phyloP scores from a whole-genome alignment of 768 basidiomycete species.

The Leccinum obscurum region DNA sequence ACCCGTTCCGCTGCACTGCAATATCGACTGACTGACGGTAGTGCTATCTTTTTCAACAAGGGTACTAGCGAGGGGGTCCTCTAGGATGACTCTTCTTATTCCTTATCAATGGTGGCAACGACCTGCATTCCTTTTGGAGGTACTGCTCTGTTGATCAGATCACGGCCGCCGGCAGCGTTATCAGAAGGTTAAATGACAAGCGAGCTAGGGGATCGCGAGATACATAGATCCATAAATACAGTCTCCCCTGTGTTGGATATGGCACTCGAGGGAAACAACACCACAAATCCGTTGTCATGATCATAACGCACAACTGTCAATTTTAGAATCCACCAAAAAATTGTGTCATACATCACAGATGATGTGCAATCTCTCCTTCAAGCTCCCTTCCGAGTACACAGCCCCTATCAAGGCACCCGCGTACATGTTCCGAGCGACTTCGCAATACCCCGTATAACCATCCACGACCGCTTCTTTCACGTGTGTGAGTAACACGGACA shows the following conservation, averaged over 20 bases:
- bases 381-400: constrained; percentile 35
- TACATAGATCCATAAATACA: too few species aligned
- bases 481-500: constrained; percentile 74
- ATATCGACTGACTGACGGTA: constrained; percentile 67
- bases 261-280: background rate
- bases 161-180: background rate
- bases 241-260: background rate
- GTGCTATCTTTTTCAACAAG: constrained; percentile 68
- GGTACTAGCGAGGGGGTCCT: constrained; percentile 69
- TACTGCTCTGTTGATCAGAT: background rate
- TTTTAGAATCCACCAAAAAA: background rate
- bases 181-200: background rate
- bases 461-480: constrained; percentile 73
- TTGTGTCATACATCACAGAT: constrained; percentile 33
- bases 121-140: background rate
- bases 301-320: background rate
- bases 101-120: background rate
- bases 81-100: constrained; percentile 25
- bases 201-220: background rate
- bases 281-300: background rate
- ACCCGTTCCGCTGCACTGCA: constrained; percentile 60
- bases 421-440: constrained; percentile 54
- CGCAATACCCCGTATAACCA: constrained; percentile 72
- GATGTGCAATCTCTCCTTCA: constrained; percentile 41
- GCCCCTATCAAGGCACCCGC: constrained; percentile 35